phyloP scores from a whole-genome alignment of 352 stramenopile genomes.

The Globisporangium paroecandrum region DNA sequence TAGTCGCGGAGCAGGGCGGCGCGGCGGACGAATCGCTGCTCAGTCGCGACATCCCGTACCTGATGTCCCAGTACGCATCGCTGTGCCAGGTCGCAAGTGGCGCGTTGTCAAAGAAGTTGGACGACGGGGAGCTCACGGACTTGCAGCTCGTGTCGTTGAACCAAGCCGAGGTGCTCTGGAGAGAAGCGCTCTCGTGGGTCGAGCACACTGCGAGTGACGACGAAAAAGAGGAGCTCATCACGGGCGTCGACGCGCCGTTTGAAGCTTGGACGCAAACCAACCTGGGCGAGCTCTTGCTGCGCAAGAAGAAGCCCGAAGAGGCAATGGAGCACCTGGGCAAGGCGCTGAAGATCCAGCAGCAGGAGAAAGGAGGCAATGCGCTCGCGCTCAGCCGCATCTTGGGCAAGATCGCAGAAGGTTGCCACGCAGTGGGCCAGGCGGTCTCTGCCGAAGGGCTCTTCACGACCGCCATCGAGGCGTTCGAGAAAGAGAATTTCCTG shows the following conservation, averaged over 20 bases:
- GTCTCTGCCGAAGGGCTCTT: constrained; percentile 72
- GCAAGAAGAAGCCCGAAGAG: constrained; percentile 54
- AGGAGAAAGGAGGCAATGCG: constrained; percentile 40
- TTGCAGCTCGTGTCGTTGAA: constrained; percentile 46
- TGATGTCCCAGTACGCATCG: constrained; percentile 67
- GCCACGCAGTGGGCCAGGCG: constrained; percentile 56
- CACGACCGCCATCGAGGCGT: constrained; percentile 63
- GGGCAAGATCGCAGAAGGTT: constrained; percentile 61
- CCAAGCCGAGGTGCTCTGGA: constrained; percentile 67
- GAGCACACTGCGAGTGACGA: constrained; percentile 42
- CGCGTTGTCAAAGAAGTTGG: constrained; percentile 25
- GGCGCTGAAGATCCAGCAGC: constrained; percentile 56
- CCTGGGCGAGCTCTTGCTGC: constrained; percentile 59
- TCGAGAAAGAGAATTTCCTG: constrained; percentile 55
- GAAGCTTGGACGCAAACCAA: constrained; percentile 71
- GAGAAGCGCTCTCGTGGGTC: constrained; percentile 61
- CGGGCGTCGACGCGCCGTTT: constrained; percentile 54
- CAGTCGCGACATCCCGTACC: constrained; percentile 63
- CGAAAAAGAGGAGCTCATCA: constrained; percentile 43
- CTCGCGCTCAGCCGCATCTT: constrained; percentile 64
- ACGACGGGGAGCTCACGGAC: constrained; percentile 32
- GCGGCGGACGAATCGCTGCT: constrained; percentile 42
- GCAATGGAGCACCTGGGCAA: constrained; percentile 71
- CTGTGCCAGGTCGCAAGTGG: constrained; percentile 49
- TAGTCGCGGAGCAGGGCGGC: constrained; percentile 32